Evolutionary conservation across 139 green algal genomes (phyloP), one percentile per base, ranked within the genome.

Genomic region (Closterium sp.): DNA sequence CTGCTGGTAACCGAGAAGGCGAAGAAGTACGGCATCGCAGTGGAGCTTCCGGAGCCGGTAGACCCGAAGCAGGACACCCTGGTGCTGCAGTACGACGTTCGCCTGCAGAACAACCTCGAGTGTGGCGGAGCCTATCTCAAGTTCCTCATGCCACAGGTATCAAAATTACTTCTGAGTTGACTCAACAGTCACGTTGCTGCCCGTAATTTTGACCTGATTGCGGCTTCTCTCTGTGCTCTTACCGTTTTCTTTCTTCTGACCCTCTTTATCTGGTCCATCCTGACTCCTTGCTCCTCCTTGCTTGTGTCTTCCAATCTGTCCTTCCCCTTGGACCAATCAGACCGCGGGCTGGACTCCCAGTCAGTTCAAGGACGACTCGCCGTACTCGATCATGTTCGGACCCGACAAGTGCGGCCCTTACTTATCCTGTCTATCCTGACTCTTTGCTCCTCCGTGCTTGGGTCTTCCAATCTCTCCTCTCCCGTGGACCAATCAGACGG

Each of bases 341-440:
- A 91, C 95, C 13, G 92, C 89, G 2, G 94, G 87, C 34, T 97
- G 97, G 92, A 96, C 93, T 6, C 93, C 95, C 21, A 88, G 93
- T 27, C 94, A 95, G 2, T 94, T 98, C 21, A 95, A 95, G 42
- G 94, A 97, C 87, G 95, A 98, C n/a, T 98, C 98, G 2, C 97
- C 97, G 9, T 99, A 99, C 97, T 97, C 96, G 22, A 95, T 99
- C 94, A 99, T 99, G 98, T 99, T 99, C 94, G 98, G 98, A 31
- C 98, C 98, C 6, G 98, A 99, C 95, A 99, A 99, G 95, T 99
- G 98, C 95, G 98, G 98, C 85, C n/a, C n/a, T n/a, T n/a, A n/a
- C n/a, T 42, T 2, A 42, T 42, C 4, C 4, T 4, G 4, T 4
- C 34, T 6, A n/a, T 87, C 1, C 27, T 87, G 28, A 10, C 28